Percentiles rank a stretch among this genome's conserved stretches.
Conservation (phyloP, 2,329 filamentous ascomycete genomes). For the Boeremia exigua region DNA sequence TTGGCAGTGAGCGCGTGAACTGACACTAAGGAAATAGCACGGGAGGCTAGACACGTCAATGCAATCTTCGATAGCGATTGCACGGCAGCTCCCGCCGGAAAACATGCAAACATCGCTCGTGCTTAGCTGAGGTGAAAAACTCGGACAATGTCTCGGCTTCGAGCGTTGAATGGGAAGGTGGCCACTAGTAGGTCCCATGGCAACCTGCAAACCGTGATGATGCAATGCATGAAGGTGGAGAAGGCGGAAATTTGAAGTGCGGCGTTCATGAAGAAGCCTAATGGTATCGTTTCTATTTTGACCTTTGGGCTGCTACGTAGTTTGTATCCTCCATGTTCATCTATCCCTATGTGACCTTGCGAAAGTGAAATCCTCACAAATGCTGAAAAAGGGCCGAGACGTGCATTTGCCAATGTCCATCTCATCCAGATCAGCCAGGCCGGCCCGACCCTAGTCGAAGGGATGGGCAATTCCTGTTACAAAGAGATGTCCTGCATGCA, state of each 20-base stretch:
- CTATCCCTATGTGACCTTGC: conserved; percentile 6
- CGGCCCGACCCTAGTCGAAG: conserved; percentile 9
- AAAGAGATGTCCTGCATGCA: conserved; percentile 30
- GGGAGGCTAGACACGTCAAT: conserved; percentile 30
- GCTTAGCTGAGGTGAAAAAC: not conserved
- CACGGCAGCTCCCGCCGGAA: conserved; percentile 8
- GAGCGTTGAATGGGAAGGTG: conserved; percentile 10
- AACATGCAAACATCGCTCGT: not conserved
- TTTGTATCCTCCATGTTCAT: conserved; percentile 11
- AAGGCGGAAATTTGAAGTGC: conserved; percentile 1
- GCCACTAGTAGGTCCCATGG: conserved; percentile 3
- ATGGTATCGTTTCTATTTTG: conserved; percentile 33
- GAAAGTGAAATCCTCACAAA: conserved; percentile 13
- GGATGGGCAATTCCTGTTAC: conserved; percentile 4
- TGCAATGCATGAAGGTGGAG: conserved; percentile 6
- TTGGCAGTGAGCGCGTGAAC: not conserved
- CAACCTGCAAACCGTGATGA: not conserved
- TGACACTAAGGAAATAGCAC: conserved; percentile 6
- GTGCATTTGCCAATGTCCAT: not conserved
- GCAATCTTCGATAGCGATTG: conserved; percentile 3
- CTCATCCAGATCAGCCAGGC: conserved; percentile 6
- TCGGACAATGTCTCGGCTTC: conserved; percentile 1
- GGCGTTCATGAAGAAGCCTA: conserved; percentile 18
- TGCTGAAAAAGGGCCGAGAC: not conserved
- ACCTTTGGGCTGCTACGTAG: conserved; percentile 8